Conservation (phyloP, 495 filamentous ascomycete genomes). For the Neurospora cerealis region DNA sequence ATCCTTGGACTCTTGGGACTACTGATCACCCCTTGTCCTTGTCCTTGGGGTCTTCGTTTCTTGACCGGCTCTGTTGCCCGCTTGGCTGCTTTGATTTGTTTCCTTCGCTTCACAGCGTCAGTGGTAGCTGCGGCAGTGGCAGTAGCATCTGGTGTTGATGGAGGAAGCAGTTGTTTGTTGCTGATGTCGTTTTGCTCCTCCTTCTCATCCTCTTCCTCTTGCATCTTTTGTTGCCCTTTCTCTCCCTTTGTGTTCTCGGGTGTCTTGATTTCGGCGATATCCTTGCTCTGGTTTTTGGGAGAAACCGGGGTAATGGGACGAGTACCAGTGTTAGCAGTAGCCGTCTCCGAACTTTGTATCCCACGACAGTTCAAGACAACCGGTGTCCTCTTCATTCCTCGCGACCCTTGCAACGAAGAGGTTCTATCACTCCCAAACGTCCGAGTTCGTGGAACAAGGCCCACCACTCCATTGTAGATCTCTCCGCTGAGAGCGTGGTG, state of each 20-base stretch:
- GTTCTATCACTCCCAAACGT: not conserved
- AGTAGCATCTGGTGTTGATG: not conserved
- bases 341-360: not conserved
- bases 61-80: conserved; percentile 6
- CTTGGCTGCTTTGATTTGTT: conserved; percentile 21
- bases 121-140: conserved; percentile 4
- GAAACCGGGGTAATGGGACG: not conserved
- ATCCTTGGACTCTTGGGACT: not conserved
- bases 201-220: not conserved
- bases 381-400: not conserved
- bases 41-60: conserved; percentile 1
- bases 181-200: not conserved
- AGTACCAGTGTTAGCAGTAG: too few relatives aligned
- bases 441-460: not conserved
- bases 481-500: not conserved
- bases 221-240: not conserved
- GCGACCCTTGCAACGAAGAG: not conserved
- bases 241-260: not conserved
- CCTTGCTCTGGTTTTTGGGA: not conserved
- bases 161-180: not conserved
- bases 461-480: not conserved
- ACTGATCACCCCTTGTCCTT: not conserved
- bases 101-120: conserved; percentile 19
- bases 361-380: not conserved
- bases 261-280: not conserved